Conservation (phyloP, 345 rosid genomes). For the Abelmoschus esculentus region DNA sequence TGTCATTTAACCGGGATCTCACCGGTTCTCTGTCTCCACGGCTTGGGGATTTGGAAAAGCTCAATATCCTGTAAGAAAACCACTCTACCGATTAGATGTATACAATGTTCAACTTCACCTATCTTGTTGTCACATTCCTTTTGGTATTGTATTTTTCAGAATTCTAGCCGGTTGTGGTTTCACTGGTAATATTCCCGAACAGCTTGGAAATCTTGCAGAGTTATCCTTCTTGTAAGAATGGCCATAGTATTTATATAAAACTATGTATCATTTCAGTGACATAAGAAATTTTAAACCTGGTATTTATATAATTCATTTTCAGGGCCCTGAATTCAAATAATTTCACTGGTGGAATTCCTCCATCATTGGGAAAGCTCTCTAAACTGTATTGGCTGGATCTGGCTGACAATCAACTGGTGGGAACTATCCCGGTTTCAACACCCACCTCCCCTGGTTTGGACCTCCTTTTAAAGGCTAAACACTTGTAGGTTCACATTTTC, state of each 20-base stretch:
- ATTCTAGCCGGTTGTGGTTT: conserved; percentile 87
- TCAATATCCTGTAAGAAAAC: conserved; percentile 65
- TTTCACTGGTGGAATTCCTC: conserved; percentile 69
- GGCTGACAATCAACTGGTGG: conserved; percentile 78
- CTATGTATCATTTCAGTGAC: background rate
- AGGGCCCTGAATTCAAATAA: conserved; percentile 95
- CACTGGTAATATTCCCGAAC: conserved; percentile 73
- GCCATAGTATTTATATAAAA: background rate
- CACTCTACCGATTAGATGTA: background rate
- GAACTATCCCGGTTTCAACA: conserved; percentile 66
- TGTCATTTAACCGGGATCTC: conserved; percentile 71
- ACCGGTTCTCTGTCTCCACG: conserved; percentile 63
- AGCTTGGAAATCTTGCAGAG: conserved; percentile 68
- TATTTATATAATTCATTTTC: conserved; percentile 15
- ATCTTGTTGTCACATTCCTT: no score
- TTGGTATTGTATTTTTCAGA: conserved; percentile 30
- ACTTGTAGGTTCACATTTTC: conserved; percentile 54
- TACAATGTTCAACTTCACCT: background rate
- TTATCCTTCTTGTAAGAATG: conserved; percentile 79
- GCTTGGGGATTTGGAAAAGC: conserved; percentile 66
- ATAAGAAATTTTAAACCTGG: background rate
- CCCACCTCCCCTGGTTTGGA: conserved; percentile 58
- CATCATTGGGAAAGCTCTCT: conserved; percentile 73
- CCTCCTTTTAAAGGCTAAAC: conserved; percentile 64
- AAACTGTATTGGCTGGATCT: conserved; percentile 80